Conservation (phyloP, 2,329 filamentous ascomycete genomes). For the Esteya vermicola region DNA sequence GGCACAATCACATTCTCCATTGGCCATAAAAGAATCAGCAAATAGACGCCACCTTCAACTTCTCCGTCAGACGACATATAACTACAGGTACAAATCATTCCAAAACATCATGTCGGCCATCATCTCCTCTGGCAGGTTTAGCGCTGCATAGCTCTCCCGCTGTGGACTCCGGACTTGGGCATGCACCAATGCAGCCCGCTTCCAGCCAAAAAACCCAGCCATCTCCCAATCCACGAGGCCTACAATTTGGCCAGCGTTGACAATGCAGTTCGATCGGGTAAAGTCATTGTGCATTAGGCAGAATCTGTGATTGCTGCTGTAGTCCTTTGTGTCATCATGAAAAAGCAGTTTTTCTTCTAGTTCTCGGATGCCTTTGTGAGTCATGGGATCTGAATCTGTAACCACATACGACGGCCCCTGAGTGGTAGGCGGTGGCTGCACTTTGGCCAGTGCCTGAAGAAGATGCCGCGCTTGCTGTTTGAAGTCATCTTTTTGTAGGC, state of each 20-base stretch:
- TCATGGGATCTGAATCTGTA: not conserved
- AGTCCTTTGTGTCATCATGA: too few species aligned
- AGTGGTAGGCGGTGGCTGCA: slow-evolving; percentile 14
- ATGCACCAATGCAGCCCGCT: slow-evolving; percentile 16
- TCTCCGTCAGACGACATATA: too few species aligned
- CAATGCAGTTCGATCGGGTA: slow-evolving; percentile 21
- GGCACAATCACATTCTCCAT: too few species aligned
- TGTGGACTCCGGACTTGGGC: slow-evolving; percentile 9
- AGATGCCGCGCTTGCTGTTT: slow-evolving; percentile 21
- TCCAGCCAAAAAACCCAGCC: slow-evolving; percentile 21
- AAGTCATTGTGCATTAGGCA: slow-evolving; percentile 26
- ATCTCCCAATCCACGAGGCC: slow-evolving; percentile 27
- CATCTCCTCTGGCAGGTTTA: not conserved
- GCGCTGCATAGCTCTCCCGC: slow-evolving; percentile 12
- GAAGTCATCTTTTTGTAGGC: slow-evolving; percentile 17
- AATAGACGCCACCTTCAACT: too few species aligned
- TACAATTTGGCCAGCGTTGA: slow-evolving; percentile 22
- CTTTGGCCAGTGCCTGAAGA: slow-evolving; percentile 15
- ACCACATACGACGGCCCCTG: not conserved
- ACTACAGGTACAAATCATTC: slow-evolving; percentile 5
- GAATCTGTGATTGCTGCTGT: slow-evolving; percentile 11
- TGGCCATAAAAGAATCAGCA: too few species aligned
- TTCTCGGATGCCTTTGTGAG: slow-evolving; percentile 7
- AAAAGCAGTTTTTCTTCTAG: slow-evolving; percentile 21
- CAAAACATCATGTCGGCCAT: slow-evolving; percentile 2